phyloP scores from a whole-genome alignment of 2,329 filamentous ascomycete genomes.

The Nectriaceae sp. region DNA sequence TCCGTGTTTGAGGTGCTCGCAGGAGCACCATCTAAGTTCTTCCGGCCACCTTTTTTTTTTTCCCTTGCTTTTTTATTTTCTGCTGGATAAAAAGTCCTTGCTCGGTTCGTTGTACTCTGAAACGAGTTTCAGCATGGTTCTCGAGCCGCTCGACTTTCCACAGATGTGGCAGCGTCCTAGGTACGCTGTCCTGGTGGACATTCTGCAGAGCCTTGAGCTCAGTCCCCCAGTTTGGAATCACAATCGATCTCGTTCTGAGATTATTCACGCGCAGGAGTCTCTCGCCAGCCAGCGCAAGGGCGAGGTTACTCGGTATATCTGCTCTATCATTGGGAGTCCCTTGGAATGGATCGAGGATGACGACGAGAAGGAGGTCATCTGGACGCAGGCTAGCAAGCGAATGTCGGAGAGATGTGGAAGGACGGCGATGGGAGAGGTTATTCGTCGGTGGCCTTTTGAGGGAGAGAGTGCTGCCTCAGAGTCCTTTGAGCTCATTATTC shows the following conservation, averaged over 20 bases:
- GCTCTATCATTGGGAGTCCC: slow-evolving; percentile 66
- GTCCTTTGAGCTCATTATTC: slow-evolving; percentile 67
- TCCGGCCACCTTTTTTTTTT: background rate
- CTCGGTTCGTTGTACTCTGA: background rate
- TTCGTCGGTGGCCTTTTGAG: slow-evolving; percentile 54
- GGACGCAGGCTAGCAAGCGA: slow-evolving; percentile 77
- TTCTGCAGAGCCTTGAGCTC: slow-evolving; percentile 66
- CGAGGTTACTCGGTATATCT: slow-evolving; percentile 66
- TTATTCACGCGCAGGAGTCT: slow-evolving; percentile 43
- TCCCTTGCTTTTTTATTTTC: background rate
- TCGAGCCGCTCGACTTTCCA: slow-evolving; percentile 64
- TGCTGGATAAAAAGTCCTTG: background rate
- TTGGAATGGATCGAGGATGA: slow-evolving; percentile 71
- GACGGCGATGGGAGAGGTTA: slow-evolving; percentile 58
- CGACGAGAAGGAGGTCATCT: slow-evolving; percentile 66
- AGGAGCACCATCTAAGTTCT: slow-evolving; percentile 6
- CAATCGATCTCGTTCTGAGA: slow-evolving; percentile 42
- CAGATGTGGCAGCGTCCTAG: slow-evolving; percentile 78
- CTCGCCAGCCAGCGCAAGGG: slow-evolving; percentile 43
- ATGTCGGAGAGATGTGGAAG: slow-evolving; percentile 86
- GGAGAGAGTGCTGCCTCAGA: slow-evolving; percentile 30
- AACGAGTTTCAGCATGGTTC: slow-evolving; percentile 24
- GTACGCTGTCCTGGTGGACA: slow-evolving; percentile 61
- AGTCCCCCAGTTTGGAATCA: slow-evolving; percentile 70
- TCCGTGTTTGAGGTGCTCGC: slow-evolving; percentile 19